Evolutionary conservation across 2,329 filamentous ascomycete genomes (phyloP), one percentile per base, ranked within the genome.

Genomic region (Pseudogymnoascus destructans): DNA sequence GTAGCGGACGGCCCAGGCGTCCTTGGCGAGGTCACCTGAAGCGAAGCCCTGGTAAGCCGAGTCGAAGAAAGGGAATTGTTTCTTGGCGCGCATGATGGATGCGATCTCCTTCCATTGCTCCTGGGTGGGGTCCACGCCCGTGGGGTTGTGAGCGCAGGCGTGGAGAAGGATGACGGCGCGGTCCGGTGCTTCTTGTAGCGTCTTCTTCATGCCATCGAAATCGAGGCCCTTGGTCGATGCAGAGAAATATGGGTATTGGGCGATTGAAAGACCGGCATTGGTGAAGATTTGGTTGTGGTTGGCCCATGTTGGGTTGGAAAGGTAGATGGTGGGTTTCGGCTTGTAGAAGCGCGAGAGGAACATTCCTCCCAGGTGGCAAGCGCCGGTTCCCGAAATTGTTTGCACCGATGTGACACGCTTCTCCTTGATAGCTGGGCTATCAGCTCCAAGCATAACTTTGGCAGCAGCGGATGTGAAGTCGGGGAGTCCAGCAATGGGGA

Each of bases 231-330:
- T 91, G 64, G 91, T 95, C 70, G 87, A 71, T 71, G 89, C 83
- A 72, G 84, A 85, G 76, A 95, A 98, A 79, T 98, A 98, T 55
- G 92, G 93, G 76, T 98, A 98, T 64, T 82, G 82, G 65, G 85
- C 85, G 66, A 89, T 81, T 32, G 82, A 75, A 27, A 97, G 77
- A 66, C 81, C 79, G 69, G 96, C 90, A 70, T 97, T 97, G 73
- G 78, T 81, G 77, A 98, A 95, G 78, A 98, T 96, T 74, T 97
- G 93, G 76, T 95, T 85, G 82, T 98, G 93, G 77, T 98, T 98
- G 65, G 87, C 90, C 93, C 93, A 98, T 62, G 93, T 98, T 57
- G 93, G 93, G 72, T 87, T 87, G 68, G 90, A 95, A 72, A 97
- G 79, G 79, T 95, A 96, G 74, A 95, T 82, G 60, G 84, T 82